phyloP scores from a whole-genome alignment of 257 asterid species.

The Solanum acaule region DNA sequence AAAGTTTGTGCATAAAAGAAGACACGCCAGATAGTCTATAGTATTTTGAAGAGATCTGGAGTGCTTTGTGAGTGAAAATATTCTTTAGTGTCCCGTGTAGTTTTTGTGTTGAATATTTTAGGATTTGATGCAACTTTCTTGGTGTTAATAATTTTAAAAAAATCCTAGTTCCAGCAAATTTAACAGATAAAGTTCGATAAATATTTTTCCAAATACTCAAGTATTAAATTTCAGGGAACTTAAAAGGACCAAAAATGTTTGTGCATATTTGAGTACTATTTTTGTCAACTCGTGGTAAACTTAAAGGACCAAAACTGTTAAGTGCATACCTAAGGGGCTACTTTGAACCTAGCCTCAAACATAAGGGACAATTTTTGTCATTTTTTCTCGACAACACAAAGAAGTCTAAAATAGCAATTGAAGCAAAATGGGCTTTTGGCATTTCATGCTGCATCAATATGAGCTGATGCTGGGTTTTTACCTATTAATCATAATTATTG shows the following conservation, averaged over 20 bases:
- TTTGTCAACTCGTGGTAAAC: neutral
- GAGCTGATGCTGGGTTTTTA: neutral
- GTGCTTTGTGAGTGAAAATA: neutral
- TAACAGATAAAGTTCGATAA: neutral
- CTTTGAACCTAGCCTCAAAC: neutral
- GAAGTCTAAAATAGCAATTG: neutral
- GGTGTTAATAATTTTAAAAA: neutral
- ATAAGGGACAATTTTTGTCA: neutral
- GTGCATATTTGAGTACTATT: neutral
- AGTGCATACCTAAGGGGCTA: neutral
- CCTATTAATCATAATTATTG: neutral
- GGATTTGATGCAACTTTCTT: neutral
- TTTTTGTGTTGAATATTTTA: neutral
- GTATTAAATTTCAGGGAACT: neutral
- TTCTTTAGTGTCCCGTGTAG: neutral
- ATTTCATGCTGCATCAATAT: neutral
- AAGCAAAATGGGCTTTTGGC: neutral
- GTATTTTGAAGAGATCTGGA: neutral
- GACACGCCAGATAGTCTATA: neutral
- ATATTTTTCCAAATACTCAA: neutral
- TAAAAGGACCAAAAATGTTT: neutral
- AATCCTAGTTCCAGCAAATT: neutral
- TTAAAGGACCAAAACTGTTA: neutral
- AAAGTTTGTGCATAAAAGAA: neutral
- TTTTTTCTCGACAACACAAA: neutral